Evolutionary conservation across 805 yeast species (phyloP), one percentile per base, ranked within the genome.

Genomic region (Candida vartiovaarae): DNA sequence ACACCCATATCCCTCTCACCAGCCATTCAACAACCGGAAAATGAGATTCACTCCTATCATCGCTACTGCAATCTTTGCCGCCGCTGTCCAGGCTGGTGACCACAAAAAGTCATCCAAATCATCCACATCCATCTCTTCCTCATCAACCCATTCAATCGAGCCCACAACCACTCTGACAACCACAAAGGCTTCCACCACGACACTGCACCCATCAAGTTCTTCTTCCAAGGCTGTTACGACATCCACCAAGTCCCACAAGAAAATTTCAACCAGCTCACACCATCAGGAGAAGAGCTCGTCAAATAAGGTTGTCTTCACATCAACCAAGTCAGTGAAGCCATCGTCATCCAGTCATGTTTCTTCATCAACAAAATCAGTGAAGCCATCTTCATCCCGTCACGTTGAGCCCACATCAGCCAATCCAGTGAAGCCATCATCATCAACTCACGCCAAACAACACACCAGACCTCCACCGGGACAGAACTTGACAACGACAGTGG

Each of bases 1-100:
- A 23, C 15, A 34, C 36, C 23, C 36, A 34, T 5, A 35, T 15
- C 20, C 20, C 20, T 15, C 20, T 15, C 20, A 15, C 20, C 20
- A 15, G 20, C 20, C 20, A 15, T 15, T 15, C 30, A 28, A 28
- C 30, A 6, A 28, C 30, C 30, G 30, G 9, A 29, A 8, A 2
- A 38, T 38, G 41, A 38, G 24, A 8, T 38, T 38, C 31, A 32
- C 29, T 38, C 41, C 41, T 24, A 31, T 38, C 31, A 25, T 38
- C n/a, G 35, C 41, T 32, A 23, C 41, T 24, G 41, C 41, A 11
- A 26, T 26, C 23, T 31, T 38, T 8, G 35, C 36, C 20, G 29
- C 41, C 11, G 20, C 27, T 31, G 41, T 32, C 35, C 23, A 23
- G 5, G 41, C 41, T 25, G 41, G 41, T 15, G 34, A 38, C 31